Evolutionary conservation across 495 filamentous ascomycete genomes (phyloP).

Genomic region (Penicillium argentinense): DNA sequence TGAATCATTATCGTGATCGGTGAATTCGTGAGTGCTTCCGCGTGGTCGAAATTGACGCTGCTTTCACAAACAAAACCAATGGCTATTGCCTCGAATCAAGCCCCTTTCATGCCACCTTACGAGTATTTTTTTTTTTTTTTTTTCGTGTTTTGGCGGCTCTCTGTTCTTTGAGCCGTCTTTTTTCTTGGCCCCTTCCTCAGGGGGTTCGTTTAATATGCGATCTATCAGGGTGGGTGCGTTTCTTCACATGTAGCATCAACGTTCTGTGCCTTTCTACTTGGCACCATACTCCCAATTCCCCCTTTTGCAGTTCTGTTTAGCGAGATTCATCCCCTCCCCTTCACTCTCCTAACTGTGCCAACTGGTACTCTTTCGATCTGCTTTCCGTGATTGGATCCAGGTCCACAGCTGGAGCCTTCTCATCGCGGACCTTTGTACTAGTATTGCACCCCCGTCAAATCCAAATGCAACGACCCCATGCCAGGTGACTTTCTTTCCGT

Average conservation of each 20-base stretch:
- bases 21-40: too few relatives aligned
- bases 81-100: conserved; percentile 1
- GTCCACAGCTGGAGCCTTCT: too few relatives aligned
- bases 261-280: conserved; percentile 13
- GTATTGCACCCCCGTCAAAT: too few relatives aligned
- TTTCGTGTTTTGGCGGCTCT: conserved; percentile 4
- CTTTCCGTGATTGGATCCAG: too few relatives aligned
- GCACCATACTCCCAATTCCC: conserved; percentile 10
- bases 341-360: not conserved
- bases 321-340: conserved; percentile 14
- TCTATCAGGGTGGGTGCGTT: conserved; percentile 25
- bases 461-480: too few relatives aligned
- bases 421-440: too few relatives aligned
- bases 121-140: conserved; percentile 9
- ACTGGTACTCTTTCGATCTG: too few relatives aligned
- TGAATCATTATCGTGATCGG: too few relatives aligned
- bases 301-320: conserved; percentile 25
- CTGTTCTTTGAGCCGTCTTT: conserved; percentile 5
- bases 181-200: too few relatives aligned
- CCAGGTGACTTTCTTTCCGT: too few relatives aligned
- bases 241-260: conserved; percentile 37
- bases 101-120: conserved; percentile 16
- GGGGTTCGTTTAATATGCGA: conserved; percentile 7
- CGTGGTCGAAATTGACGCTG: too few relatives aligned
- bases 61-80: too few relatives aligned